Conservation (phyloP, 2,329 filamentous ascomycete species). For the Cordyceps cateniannulata region DNA sequence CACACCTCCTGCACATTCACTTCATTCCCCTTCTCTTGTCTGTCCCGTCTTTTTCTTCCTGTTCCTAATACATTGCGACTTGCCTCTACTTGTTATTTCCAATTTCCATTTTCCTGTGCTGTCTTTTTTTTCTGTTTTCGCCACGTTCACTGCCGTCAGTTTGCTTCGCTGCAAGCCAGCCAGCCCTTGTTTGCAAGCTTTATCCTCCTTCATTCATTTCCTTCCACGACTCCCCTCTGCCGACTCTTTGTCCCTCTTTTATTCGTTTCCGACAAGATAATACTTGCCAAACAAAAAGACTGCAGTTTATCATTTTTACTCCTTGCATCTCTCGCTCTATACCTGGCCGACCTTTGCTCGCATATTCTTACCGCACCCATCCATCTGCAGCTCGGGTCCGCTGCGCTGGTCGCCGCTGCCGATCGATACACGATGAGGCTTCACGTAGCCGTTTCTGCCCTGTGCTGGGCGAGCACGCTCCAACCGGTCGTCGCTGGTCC, state of each 20-base stretch:
- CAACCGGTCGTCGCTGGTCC: constrained; percentile 29
- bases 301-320: not conserved
- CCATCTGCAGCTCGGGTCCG: not conserved
- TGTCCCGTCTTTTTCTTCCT: no score
- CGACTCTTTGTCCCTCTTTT: not conserved
- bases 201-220: not conserved
- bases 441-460: constrained; percentile 16
- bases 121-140: no score
- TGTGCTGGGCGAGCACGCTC: constrained; percentile 23
- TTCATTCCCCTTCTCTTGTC: no score
- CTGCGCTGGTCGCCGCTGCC: not conserved
- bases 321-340: not conserved
- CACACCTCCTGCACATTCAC: no score
- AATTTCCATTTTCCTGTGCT: no score
- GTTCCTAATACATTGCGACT: no score
- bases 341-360: no score
- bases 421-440: constrained; percentile 17
- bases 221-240: not conserved
- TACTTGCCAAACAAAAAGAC: no score
- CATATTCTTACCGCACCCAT: not conserved
- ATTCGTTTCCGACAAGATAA: no score
- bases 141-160: not conserved
- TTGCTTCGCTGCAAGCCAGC: not conserved
- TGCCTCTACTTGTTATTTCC: no score
- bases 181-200: not conserved